Evolutionary conservation across 2,329 filamentous ascomycete species (phyloP), one percentile per base, ranked within the genome.

Genomic region (Diaporthe capsici): DNA sequence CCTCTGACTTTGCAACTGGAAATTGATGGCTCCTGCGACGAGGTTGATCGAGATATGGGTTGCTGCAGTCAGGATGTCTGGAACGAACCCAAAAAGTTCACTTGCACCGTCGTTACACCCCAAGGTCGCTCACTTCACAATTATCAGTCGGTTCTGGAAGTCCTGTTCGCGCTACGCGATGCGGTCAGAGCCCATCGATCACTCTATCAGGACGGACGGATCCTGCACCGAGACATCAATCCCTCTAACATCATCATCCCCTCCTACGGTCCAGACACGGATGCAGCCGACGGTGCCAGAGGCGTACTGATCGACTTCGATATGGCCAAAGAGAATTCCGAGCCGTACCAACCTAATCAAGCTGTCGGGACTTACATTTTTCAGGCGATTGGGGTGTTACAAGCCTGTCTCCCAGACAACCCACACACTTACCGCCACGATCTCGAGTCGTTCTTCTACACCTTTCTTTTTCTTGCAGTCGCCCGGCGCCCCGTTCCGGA

Each of bases 161-260:
- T 87, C 13, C 79, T 87, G 2, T 76, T 80, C 60, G 80, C 79
- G 1, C 75, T 83, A 25, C 80, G 80, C 7, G 84, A 86, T 72
- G 81, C 81, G 20, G 81, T 86, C 70, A 82, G 77, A n/a, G 84
- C 79, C n/a, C 81, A 86, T 71, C 79, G 75, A n/a, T 84, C 81
- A 22, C 78, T 87, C 0, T 82, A 83, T 42, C 17, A 79, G 0
- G 73, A 82, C 7, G 80, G 81, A 15, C 79, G 80, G 8, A 84
- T 86, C 71, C 80, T 86, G 12, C 81, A 86, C 75, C 78, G 78
- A 44, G 82, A 86, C 51, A 82, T 86, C 20, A 86, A 82, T 0
- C 77, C 81, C 2, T 80, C 81, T n/a, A 86, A 85, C 67, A 83
- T 86, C 25, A 84, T 86, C 42, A 83, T 86, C 20, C 60, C 39